Evolutionary conservation across 257 asterid species (phyloP), one percentile per base, ranked within the genome.

Genomic region (Scutellaria minor): DNA sequence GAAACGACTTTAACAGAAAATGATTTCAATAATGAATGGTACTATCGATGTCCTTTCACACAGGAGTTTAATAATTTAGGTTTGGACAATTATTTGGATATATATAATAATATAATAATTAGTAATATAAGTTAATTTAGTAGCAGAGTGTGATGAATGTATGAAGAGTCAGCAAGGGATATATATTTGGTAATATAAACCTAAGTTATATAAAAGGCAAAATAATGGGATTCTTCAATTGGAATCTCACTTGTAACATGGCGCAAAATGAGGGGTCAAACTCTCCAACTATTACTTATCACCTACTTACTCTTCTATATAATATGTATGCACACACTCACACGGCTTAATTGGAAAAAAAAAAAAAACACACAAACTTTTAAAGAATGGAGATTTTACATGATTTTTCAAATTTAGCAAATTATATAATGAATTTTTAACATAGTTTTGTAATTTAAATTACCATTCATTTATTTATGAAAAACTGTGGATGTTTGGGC

Each of bases 181-280:
- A 1, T 24, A 14, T 0, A 50, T 10, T 20, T 45, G 70, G 70
- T 45, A 72, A 52, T 35, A 44, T 45, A 50, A 44, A 66, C n/a
- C 56, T 8, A 41, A 64, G 31, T 70, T 55, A 46, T 45, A 27
- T 11, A 45, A 51, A 75, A 46, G 68, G n/a, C 10, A 52, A 53
- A 70, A 24, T 35, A 35, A 41, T 76, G 72, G 27, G 14, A 66
- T 71, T 56, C 77, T 48, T 50, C 39, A 71, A 67, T 51, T 62
- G 64, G 76, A 73, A 59, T 59, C 55, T 71, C 61, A 72, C 27
- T 48, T 24, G 73, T 78, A 68, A 79, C 81, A 76, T 76, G 81
- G 70, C 79, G 81, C 76, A 66, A 72, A 66, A 71, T 60, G 13
- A 66, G 80, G 78, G 57, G 31, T 61, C 76, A 67, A 80, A 37